Base-by-base conservation (phyloP, 2,329 filamentous ascomycete genomes). In the Ceratocystiopsis minuta region DNA sequence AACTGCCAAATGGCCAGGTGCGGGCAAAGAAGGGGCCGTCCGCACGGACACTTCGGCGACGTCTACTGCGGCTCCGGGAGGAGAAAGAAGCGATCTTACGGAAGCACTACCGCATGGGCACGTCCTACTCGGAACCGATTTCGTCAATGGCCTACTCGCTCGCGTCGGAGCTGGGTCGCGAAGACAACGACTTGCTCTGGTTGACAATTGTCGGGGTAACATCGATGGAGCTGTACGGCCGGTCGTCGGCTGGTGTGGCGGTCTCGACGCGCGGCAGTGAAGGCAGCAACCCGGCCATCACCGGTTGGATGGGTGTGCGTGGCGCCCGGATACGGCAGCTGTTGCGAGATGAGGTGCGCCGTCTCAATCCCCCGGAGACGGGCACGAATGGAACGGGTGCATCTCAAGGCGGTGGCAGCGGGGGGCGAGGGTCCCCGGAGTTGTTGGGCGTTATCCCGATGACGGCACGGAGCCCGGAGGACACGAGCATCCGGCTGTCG, bases 171-270 rank as follows among this genome's bases (percentile, higher is more conserved):
- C 73, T 98, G 7, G 90, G 90, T 47, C 80, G 87, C 41, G 90
- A 96, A 66, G 88, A 96, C 58, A 98, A 96, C 53, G 87, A 98
- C 53, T 67, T 96, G 17, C 68, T 98, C 14, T 98, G 90, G 90
- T 70, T 94, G 45, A 78, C 86, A 6, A 94, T 96, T 53, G 84
- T 98, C 20, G 90, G 90, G 6, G 84, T 94, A 33, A 86, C 82
- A n/a, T 93, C 86, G 15, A 78, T 93, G 60, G 87, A 95, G 56
- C 70, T 95, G 1, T 93, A 90, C 50, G 87, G 87, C 15, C 78
- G 84, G 43, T 88, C 84, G 16, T 84, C 82, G 37, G 79, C 82
- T 13, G 85, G 85, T 18, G 68, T 90, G 28, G 79, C 81, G 16
- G 68, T 75, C 2, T 64, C 70, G 1, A 63, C 71, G 14, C 65